Base-by-base conservation (phyloP, 805 yeast species). In the Ogataea saltuana region DNA sequence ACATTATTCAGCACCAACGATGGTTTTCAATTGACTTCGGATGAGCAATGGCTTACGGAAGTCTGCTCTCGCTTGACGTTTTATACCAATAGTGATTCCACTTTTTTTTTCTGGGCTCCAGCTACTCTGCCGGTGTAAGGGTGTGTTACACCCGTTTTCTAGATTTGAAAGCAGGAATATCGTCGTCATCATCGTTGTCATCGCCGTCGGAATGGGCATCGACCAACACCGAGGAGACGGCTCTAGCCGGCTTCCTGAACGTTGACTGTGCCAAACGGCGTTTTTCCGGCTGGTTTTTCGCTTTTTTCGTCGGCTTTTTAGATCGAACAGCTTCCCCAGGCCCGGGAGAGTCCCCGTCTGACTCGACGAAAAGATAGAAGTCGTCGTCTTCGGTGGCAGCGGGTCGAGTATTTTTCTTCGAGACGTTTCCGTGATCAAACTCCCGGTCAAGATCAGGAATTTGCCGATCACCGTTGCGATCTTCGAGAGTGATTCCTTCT, bases 131-230 rank as follows among this genome's bases (percentile, higher is more conserved):
- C 25, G 33, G 39, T 36, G 39, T 18, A 36, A 6, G 25, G 39
- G 13, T 26, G 39, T 33, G 25, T 4, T 25, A 13, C 21, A 17
- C 33, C 8, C 5, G 19, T 8, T 30, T 17, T 12, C 4, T 3
- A 30, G 7, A 30, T 8, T 29, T 59, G 42, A 65, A 65, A 10
- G 50, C 46, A 1, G 66, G 63, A 4, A 55, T 50, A 39, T 58
- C 64, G n/a, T 56, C 64, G 21, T 65, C 67, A 27, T 50, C 55
- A 11, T 53, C 55, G n/a, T 46, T 50, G 12, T 45, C 46, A 20
- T 35, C 27, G 28, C 26, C 28, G 11, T 22, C 27, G 20, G 3
- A 25, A 16, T 21, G 20, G 9, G 10, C 26, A 3, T 6, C 18
- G 25, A n/a, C n/a, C n/a, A n/a, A n/a, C n/a, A n/a, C n/a, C n/a